Evolutionary conservation across 2,329 filamentous ascomycete species (phyloP), one percentile per base, ranked within the genome.

Genomic region (Pezicula radicicola): DNA sequence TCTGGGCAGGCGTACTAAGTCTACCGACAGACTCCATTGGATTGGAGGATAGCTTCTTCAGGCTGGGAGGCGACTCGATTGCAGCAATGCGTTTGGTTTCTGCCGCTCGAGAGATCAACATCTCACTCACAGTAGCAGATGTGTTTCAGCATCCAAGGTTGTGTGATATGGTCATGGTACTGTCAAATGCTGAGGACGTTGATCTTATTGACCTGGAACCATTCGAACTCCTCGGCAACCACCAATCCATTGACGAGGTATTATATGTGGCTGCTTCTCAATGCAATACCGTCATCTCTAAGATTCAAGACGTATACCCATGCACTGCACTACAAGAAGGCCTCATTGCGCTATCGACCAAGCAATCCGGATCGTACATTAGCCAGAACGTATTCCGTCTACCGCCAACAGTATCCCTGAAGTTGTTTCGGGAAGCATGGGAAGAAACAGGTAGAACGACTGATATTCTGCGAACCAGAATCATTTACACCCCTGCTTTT

Each of bases 1-100:
- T 79, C 12, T 83, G 80, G 79, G 70, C 72, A 33, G 69, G 69
- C 3, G 71, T 80, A 1, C 64, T 83, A 28, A 64, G 62, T 1
- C 63, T 78, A 1, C 57, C 66, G 0, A 69, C 76, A 46, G 70
- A 76, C 3, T 67, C 74, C 1, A 79, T 49, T 47, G 46, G 42
- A 21, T 12, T 49, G 27, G 28, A 55, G 16, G n/a, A 42, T 12
- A 37, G 67, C 54, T 74, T 74, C 60, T 69, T 70, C 54, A 53
- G 55, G 2, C 55, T 69, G 1, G 66, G 66, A n/a, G 68, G 68
- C n/a, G 66, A 68, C 46, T 69, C 66, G 1, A 48, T 69, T 0
- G 37, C 51, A 15, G 65, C 66, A 2, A 73, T 71, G 62, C 74
- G 71, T 37, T 55, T 79, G 5, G 75, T 78, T 0, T 70, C 75